Conservation (phyloP, 495 filamentous ascomycete genomes). For the Daldinia loculata region DNA sequence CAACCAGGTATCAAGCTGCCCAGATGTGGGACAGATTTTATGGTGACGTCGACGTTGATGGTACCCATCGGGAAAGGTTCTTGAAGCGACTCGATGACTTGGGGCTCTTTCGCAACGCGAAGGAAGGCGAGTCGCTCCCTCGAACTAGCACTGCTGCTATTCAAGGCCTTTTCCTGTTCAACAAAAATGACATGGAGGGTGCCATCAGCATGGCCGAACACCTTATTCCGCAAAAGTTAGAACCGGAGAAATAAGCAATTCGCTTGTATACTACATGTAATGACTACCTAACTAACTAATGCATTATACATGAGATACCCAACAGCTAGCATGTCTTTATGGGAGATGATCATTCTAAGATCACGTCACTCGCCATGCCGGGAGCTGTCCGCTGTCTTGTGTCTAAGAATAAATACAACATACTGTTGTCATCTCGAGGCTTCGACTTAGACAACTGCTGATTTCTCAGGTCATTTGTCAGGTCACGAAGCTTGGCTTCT, state of each 20-base stretch:
- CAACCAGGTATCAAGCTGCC: slow-evolving; percentile 81
- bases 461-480: no score
- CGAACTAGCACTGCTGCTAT: slow-evolving; percentile 85
- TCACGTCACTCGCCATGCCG: neutral
- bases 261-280: slow-evolving; percentile 20
- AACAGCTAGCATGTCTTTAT: neutral
- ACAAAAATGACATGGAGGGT: slow-evolving; percentile 87
- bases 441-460: neutral
- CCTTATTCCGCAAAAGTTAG: slow-evolving; percentile 64
- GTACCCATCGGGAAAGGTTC: slow-evolving; percentile 63
- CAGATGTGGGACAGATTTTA: slow-evolving; percentile 97
- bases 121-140: slow-evolving; percentile 52
- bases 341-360: neutral
- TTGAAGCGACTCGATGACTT: slow-evolving; percentile 58
- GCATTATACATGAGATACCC: slow-evolving; percentile 42
- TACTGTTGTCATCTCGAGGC: neutral
- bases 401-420: neutral
- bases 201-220: slow-evolving; percentile 82
- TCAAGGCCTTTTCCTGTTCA: slow-evolving; percentile 93
- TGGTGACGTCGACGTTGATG: slow-evolving; percentile 75
- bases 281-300: slow-evolving; percentile 1
- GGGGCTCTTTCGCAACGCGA: slow-evolving; percentile 55
- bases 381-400: neutral
- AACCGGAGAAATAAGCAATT: slow-evolving; percentile 49
- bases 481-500: neutral